Evolutionary conservation across 2,329 filamentous ascomycete genomes (phyloP), one percentile per base, ranked within the genome.

Genomic region (Xylariales sp.): DNA sequence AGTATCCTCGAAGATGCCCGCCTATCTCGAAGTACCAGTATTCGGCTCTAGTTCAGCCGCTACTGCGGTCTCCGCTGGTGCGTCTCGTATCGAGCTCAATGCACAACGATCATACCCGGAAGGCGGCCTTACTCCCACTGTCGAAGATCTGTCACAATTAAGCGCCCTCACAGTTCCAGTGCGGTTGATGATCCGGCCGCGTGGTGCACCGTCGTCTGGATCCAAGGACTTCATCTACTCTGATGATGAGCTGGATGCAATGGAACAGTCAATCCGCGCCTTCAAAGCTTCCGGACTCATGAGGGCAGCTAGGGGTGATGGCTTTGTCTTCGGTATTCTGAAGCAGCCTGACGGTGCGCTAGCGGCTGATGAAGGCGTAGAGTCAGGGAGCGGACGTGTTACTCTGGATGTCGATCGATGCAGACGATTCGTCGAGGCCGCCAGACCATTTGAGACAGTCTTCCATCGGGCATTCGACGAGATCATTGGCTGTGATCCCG

Each of bases 381-480:
- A 14, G 15, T 15, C 10, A 11, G 27, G 11, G 18, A n/a, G 15
- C 22, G 15, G 12, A 15, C 12, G 25, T 9, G 33, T 62, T 24
- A 46, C 34, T 12, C 45, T 78, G n/a, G 68, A 79, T 47, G 47
- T 51, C 5, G 48, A 54, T n/a, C 51, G 61, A 32, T 74, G 69
- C 51, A 39, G 24, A 3, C 47, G 49, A 38, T 65, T 80, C 4
- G 59, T 76, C 1, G 29, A 50, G 3, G 54, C 62, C 11, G 69
- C 74, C 0, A 51, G 46, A 5, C 71, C 69, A 2, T 65, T 66
- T 22, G 56, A 55, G 12, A 71, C 69, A 47, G 66, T 76, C n/a
- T 73, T 80, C 46, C 75, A 78, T 55, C 69, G 76, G 12, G 76
- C 76, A 2, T 76, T 77, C 44, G 76, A 80, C 51, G 60, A 65